Base-by-base conservation (phyloP, 371 early-diverging fungal species). In the Lichtheimia hyalospora region DNA sequence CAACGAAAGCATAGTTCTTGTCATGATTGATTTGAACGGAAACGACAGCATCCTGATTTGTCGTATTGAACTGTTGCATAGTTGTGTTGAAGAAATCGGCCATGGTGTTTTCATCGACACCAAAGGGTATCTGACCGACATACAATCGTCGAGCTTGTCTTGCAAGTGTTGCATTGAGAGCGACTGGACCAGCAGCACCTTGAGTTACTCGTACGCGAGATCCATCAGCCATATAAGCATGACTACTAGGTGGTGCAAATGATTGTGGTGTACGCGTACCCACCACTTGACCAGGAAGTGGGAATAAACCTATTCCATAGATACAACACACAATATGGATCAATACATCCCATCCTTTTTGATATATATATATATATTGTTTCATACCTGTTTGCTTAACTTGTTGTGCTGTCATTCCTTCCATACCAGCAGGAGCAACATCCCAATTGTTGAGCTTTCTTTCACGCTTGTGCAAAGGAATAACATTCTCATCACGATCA, bases 1-100 rank as follows among this genome's bases (percentile, higher is more conserved):
- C 97, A 23, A 95, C 89, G 75, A 96, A 96, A 4, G 96, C 96
- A 73, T 94, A 96, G 67, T 91, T 92, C 74, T 94, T 93, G 14
- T 95, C 96, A 41, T 86, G 86, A 69, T 96, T 96, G 63, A 96
- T 91, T 64, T 94, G 92, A 10, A 91, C 90, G 21, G 88, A 79
- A 21, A 89, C 70, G 15, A 94, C 93, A 0, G 91, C 85, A 34
- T 84, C 62, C 25, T 84, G 86, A 28, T 82, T 80, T 0, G 81
- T 69, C 21, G 87, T 64, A 55, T 83, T 82, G 61, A 89, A 75
- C 66, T 90, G 82, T 41, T 83, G 74, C 92, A 96, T 90, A 12
- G 91, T 86, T 7, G 80, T 77, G 63, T 96, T 96, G 71, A 97
- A 95, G 71, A 96, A 96, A 24, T 85, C 84, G 15, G 89, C 84